Evolutionary conservation across 169 alveolate species (phyloP).

Genomic region (Eimeria mitis): DNA sequence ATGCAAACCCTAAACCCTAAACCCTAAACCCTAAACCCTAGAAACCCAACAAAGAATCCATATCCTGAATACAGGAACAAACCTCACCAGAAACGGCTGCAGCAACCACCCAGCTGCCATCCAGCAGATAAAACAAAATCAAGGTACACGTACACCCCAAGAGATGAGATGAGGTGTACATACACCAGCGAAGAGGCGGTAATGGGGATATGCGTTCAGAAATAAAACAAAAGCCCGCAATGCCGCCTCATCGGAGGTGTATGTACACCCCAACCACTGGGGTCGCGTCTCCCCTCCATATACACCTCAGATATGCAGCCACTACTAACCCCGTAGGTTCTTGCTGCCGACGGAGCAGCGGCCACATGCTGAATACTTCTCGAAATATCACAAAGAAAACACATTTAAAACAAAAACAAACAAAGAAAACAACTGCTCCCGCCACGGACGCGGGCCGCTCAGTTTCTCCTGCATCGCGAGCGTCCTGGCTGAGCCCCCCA

Average conservation of each 20-base stretch:
- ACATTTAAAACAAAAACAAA: neutral
- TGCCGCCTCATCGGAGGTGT: no score
- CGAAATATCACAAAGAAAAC: neutral
- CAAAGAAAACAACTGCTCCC: neutral
- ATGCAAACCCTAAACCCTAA: constrained; percentile 22
- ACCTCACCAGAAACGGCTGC: neutral
- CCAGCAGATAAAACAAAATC: neutral
- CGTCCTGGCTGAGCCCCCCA: neutral
- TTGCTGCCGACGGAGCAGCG: neutral
- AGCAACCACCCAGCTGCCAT: neutral
- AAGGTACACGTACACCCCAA: no score
- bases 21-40: constrained; percentile 16
- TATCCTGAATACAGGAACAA: neutral
- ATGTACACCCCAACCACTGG: neutral
- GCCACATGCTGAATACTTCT: neutral
- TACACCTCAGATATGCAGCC: neutral
- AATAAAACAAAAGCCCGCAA: no score
- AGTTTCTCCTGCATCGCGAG: neutral
- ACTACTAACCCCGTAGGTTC: no score
- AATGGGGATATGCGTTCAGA: no score
- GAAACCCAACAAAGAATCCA: neutral
- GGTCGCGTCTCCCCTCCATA: neutral
- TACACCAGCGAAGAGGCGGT: neutral
- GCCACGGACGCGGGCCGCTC: constrained; percentile 6
- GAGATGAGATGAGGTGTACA: no score